These are phyloP conservation scores for Apiotrichum brassicae DNA, from an alignment of 1,284 basidiomycete genomes.

Conservation along the genomic window DNA sequence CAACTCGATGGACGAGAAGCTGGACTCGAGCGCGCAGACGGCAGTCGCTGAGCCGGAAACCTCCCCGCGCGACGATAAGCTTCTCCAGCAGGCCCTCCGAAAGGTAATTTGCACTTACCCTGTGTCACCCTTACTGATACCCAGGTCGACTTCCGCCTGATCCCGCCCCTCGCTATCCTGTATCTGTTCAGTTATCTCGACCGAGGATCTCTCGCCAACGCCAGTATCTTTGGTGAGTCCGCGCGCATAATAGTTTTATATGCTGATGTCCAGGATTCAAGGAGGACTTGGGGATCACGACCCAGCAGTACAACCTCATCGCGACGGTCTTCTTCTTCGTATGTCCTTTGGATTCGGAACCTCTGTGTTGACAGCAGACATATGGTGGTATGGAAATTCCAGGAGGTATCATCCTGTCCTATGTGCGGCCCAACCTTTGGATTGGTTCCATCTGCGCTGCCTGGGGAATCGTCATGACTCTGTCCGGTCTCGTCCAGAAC, in stretches of 20 bases:
- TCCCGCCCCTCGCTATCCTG: slow-evolving; percentile 35
- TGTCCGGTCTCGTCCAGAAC: slow-evolving; percentile 55
- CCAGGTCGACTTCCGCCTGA: slow-evolving; percentile 28
- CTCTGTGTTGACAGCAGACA: not conserved
- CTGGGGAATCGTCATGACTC: slow-evolving; percentile 38
- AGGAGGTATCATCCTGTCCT: slow-evolving; percentile 14
- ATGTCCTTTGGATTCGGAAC: not conserved
- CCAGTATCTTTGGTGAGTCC: slow-evolving; percentile 1
- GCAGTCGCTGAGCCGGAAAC: not conserved
- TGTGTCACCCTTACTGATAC: not conserved
- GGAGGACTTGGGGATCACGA: slow-evolving; percentile 9
- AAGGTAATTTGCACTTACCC: not conserved
- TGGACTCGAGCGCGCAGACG: not conserved
- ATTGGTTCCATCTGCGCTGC: not conserved
- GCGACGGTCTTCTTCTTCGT: slow-evolving; percentile 21
- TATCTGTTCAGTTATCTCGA: slow-evolving; percentile 31
- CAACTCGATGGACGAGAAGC: slow-evolving; percentile 1
- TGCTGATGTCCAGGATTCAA: too few relatives aligned
- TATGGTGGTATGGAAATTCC: slow-evolving; percentile 19
- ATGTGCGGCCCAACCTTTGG: slow-evolving; percentile 12
- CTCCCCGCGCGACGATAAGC: slow-evolving; percentile 1
- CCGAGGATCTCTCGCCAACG: slow-evolving; percentile 7
- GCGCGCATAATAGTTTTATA: too few relatives aligned
- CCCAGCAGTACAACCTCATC: slow-evolving; percentile 18
- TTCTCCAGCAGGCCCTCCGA: slow-evolving; percentile 7